Conservation (phyloP, 2,329 filamentous ascomycete species). For the Trichoderma sp. region DNA sequence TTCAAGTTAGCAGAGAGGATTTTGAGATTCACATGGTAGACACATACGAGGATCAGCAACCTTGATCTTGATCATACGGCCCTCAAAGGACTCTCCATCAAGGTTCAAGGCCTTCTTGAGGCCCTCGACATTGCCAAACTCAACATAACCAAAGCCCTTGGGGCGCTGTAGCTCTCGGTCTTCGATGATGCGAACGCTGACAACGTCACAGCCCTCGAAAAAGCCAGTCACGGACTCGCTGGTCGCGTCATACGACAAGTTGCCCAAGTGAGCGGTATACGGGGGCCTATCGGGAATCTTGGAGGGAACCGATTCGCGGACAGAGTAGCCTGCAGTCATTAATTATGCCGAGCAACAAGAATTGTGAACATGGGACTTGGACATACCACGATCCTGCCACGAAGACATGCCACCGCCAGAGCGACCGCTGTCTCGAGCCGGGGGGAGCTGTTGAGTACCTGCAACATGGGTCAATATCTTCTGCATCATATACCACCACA, state of each 20-base stretch:
- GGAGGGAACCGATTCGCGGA: constrained; percentile 73
- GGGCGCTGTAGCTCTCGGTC: constrained; percentile 91
- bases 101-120: constrained; percentile 86
- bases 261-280: constrained; percentile 93
- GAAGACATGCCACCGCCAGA: constrained; percentile 39
- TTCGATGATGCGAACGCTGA: constrained; percentile 93
- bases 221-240: constrained; percentile 81
- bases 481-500: neutral
- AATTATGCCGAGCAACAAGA: constrained; percentile 24
- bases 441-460: constrained; percentile 61
- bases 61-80: constrained; percentile 87
- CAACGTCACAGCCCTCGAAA: constrained; percentile 80
- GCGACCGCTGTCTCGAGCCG: constrained; percentile 48
- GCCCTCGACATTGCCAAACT: constrained; percentile 85
- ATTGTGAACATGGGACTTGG: neutral
- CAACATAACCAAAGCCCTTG: constrained; percentile 97
- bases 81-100: constrained; percentile 81
- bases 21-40: neutral
- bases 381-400: constrained; percentile 49
- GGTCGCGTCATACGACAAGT: constrained; percentile 93
- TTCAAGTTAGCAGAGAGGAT: neutral
- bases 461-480: constrained; percentile 29
- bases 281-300: constrained; percentile 85
- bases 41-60: constrained; percentile 93
- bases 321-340: constrained; percentile 52